Evolutionary conservation across 2,329 filamentous ascomycete species (phyloP).

Genomic region (Colletotrichum incanum): DNA sequence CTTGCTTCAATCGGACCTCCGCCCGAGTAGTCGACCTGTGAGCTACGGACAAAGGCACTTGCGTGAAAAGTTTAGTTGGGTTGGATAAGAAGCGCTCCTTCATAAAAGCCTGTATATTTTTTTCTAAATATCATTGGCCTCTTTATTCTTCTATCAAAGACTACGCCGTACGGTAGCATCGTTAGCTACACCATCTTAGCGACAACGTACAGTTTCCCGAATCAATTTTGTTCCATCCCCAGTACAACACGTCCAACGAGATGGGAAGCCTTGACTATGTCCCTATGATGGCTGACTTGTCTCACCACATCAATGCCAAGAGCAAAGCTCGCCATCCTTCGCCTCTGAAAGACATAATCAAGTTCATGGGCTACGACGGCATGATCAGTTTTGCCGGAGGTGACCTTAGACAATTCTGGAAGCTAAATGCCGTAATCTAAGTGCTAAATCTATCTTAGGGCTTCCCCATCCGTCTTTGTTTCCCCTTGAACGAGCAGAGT

Average conservation of each 20-base stretch:
- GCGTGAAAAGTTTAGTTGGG: neutral
- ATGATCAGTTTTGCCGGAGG: slow-evolving; percentile 53
- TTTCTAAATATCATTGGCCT: neutral
- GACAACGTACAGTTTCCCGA: neutral
- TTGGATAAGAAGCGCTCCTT: neutral
- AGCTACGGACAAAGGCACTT: neutral
- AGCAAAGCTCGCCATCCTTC: slow-evolving; percentile 50
- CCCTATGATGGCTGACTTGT: slow-evolving; percentile 45
- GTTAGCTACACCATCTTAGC: too few species aligned
- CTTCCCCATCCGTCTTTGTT: slow-evolving; percentile 51
- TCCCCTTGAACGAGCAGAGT: slow-evolving; percentile 44
- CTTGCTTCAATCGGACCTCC: neutral
- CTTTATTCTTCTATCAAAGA: neutral
- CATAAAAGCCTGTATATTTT: neutral
- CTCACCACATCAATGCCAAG: slow-evolving; percentile 51
- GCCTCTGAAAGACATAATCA: slow-evolving; percentile 53
- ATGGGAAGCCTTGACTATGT: slow-evolving; percentile 17
- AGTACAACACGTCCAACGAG: neutral
- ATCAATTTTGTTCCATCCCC: neutral
- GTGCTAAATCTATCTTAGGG: slow-evolving; percentile 33
- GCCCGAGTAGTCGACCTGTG: neutral
- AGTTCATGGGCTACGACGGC: slow-evolving; percentile 52
- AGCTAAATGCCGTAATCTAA: neutral
- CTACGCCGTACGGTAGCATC: neutral
- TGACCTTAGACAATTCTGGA: slow-evolving; percentile 14